phyloP scores from a whole-genome alignment of 1,139 yeast genomes.

The Geotrichum carabidarum region DNA sequence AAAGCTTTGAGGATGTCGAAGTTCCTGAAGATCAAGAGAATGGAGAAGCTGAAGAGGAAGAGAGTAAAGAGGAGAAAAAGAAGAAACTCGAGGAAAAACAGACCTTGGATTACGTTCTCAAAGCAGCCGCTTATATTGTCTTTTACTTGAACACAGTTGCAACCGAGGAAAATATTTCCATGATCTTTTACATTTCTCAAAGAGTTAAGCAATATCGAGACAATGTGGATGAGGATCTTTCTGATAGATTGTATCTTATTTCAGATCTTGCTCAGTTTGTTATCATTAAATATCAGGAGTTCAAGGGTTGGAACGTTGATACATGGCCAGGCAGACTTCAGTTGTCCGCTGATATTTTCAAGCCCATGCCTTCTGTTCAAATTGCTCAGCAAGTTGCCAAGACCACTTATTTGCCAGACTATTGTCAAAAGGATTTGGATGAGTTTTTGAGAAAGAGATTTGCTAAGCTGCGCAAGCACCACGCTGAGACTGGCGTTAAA shows the following conservation, averaged over 20 bases:
- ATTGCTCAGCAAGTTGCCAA: conserved; percentile 30
- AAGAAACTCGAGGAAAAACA: conserved; percentile 7
- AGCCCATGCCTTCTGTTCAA: conserved; percentile 46
- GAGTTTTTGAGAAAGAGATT: conserved; percentile 16
- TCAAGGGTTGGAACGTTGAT: conserved; percentile 61
- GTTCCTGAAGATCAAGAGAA: conserved; percentile 21
- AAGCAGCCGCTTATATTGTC: conserved; percentile 45
- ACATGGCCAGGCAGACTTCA: conserved; percentile 79
- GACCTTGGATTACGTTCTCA: conserved; percentile 20
- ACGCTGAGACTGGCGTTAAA: conserved; percentile 3
- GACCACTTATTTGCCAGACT: conserved; percentile 49
- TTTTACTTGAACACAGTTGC: conserved; percentile 60
- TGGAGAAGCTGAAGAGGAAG: conserved; percentile 23
- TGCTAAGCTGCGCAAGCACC: conserved; percentile 19
- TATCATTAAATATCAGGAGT: conserved; percentile 54
- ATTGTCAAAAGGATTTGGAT: conserved; percentile 28
- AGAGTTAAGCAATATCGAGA: conserved; percentile 78
- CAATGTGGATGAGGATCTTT: conserved; percentile 37
- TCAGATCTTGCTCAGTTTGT: conserved; percentile 71
- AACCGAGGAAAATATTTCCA: conserved; percentile 61
- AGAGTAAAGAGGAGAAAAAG: conserved; percentile 29
- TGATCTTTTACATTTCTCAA: conserved; percentile 71
- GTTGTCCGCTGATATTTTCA: conserved; percentile 60
- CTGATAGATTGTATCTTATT: conserved; percentile 51
- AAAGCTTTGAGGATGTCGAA: conserved; percentile 47